Percentiles rank a stretch among this genome's conserved stretches.
These are phyloP conservation scores for Apiospora malaysiana DNA, from an alignment of 2,329 filamentous ascomycete genomes.

Conservation along the genomic window DNA sequence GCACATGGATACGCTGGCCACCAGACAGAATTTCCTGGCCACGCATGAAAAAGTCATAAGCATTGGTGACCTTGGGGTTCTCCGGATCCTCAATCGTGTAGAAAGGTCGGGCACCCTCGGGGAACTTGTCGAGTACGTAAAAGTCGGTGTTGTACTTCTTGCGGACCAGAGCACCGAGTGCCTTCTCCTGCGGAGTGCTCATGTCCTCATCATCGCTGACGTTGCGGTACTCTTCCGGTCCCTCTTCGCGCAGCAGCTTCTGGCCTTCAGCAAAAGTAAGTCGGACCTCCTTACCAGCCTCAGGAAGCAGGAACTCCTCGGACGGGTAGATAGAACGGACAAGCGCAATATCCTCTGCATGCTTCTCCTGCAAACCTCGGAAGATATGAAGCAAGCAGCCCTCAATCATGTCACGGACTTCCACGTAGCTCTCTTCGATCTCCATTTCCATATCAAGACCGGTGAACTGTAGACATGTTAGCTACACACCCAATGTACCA, in stretches of 20 bases:
- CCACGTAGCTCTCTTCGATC: constrained; percentile 78
- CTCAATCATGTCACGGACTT: constrained; percentile 76
- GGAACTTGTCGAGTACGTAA: constrained; percentile 97
- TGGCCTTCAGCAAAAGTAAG: constrained; percentile 81
- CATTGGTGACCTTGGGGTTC: constrained; percentile 61
- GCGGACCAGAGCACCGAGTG: constrained; percentile 84
- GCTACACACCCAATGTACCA: constrained; percentile 24
- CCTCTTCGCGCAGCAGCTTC: constrained; percentile 76
- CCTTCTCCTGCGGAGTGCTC: constrained; percentile 82
- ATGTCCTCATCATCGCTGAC: constrained; percentile 81
- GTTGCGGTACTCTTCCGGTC: constrained; percentile 68
- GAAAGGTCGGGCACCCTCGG: constrained; percentile 84
- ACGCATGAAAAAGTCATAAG: constrained; percentile 80
- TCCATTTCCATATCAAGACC: constrained; percentile 92
- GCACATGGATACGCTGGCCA: constrained; percentile 88
- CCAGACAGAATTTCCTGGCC: constrained; percentile 93
- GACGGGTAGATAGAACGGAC: constrained; percentile 78
- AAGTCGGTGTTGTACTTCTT: constrained; percentile 95
- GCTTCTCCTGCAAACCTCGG: constrained; percentile 67
- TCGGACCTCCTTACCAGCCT: constrained; percentile 75
- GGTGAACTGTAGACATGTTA: constrained; percentile 62
- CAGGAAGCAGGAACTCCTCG: constrained; percentile 77
- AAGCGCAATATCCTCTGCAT: constrained; percentile 73
- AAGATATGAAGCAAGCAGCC: constrained; percentile 80
- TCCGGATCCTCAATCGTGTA: constrained; percentile 76